Percentiles rank a stretch among this genome's conserved stretches.
These are phyloP conservation scores for Pseudonectria buxi DNA, from an alignment of 2,329 filamentous ascomycete genomes.

Conservation along the genomic window DNA sequence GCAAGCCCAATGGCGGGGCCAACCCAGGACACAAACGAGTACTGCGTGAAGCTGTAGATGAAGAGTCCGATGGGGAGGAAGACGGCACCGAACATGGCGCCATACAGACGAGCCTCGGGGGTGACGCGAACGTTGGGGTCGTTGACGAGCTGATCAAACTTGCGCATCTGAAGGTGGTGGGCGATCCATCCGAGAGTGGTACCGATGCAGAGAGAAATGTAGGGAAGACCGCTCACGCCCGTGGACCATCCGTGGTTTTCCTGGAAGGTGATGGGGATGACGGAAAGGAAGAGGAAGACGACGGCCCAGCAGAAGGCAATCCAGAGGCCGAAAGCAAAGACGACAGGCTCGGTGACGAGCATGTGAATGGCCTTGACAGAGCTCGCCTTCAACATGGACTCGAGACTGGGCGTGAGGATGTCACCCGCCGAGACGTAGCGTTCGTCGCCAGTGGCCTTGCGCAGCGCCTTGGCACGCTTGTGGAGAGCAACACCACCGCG, in stretches of 20 bases:
- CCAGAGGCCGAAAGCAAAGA: conserved; percentile 18
- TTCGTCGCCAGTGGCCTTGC: conserved; percentile 16
- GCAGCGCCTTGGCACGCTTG: conserved; percentile 14
- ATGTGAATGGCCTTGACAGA: conserved; percentile 18
- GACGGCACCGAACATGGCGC: conserved; percentile 16
- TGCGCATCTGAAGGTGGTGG: conserved; percentile 15
- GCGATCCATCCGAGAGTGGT: conserved; percentile 15
- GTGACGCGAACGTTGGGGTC: conserved; percentile 15
- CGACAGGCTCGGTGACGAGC: conserved; percentile 17
- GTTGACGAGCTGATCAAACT: conserved; percentile 13
- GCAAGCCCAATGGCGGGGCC: conserved; percentile 12
- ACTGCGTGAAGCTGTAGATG: conserved; percentile 18
- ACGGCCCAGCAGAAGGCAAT: conserved; percentile 20
- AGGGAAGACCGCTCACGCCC: conserved; percentile 13
- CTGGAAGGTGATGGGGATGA: conserved; percentile 15
- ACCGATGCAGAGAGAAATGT: conserved; percentile 14
- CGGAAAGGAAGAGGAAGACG: conserved; percentile 17
- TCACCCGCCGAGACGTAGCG: conserved; percentile 15
- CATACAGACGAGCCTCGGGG: conserved; percentile 14
- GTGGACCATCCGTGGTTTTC: conserved; percentile 14
- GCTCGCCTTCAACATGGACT: conserved; percentile 16
- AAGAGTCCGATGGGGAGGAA: conserved; percentile 15
- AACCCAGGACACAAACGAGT: conserved; percentile 12
- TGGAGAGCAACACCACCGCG: conserved; percentile 15
- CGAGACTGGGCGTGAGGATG: conserved; percentile 14